Base-by-base conservation (phyloP, 2,329 filamentous ascomycete species). In the Epichloe sp. region DNA sequence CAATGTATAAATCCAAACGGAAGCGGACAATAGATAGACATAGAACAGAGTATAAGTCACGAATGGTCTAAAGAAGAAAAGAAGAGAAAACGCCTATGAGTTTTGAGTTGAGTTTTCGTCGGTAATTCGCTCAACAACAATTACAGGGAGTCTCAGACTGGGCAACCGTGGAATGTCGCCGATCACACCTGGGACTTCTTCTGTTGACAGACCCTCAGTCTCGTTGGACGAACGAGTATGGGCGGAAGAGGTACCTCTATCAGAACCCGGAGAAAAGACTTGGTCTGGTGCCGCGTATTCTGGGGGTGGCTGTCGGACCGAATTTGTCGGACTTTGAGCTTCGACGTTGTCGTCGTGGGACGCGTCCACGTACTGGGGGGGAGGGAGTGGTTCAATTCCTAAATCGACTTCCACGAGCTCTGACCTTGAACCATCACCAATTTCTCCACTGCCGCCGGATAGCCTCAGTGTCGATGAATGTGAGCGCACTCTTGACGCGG, bases 361-460 rank as follows among this genome's bases (percentile, higher is more conserved):
- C 3, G 75, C 67, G 44, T 75, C 71, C 50, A 76, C 77, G 56
- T 81, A 81, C 26, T 74, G 78, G 3, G 78, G 23, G 23, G 23
- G 74, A 11, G 75, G 74, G 61, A 78, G 73, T 19, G 65, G 61
- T 36, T 62, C 64, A 3, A 72, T 72, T 35, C 70, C 75, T 4
- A 77, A 58, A 47, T 78, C 76, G 3, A 68, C 71, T 58, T 79
- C 76, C 35, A 74, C 68, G 21, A 76, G 65, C 56, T 79, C 76
- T 1, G 74, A 74, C 54, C 73, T 75, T 8, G 75, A 77, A 2
- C 71, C 75, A n/a, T 71, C 69, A 31, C 67, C 65, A 3, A 63
- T 63, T 36, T 68, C 66, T n/a, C 51, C 56, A 34, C 53, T 57
- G 5, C 51, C 55, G 31, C 53, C 57, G 4, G 55, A 55, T 17